Base-by-base conservation (phyloP, 805 yeast species). In the Kazachstania africana region DNA sequence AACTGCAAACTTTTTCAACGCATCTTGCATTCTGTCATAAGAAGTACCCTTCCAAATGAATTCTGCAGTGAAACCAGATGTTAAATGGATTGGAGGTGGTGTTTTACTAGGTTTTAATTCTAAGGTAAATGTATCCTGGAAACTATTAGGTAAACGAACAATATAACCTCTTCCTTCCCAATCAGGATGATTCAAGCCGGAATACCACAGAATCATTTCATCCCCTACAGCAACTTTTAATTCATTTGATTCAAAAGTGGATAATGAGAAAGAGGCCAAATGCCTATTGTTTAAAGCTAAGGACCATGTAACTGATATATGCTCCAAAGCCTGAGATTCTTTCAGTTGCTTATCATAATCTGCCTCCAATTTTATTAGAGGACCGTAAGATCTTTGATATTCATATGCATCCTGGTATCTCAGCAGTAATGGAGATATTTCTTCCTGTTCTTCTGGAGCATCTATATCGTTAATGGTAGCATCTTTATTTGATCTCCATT, bases 31-130 rank as follows among this genome's bases (percentile, higher is more conserved):
- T 47, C 96, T 69, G 25, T 71, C 76, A 49, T 77, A 85, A 1
- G 94, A 64, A 2, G 77, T 74, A 12, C 88, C 91, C 43, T 80
- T 80, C 95, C 95, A 87, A 32, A 80, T 82, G 50, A 83, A 79
- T 44, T 82, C 88, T 1, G 87, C 85, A 2, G 87, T 72, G 52
- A 82, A 87, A 15, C 77, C 82, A 4, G 72, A 65, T 2, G 69
- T 66, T 24, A 69, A 49, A 37, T 75, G 65, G 2, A 76, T 69
- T 31, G 84, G 81, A 3, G 63, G 59, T 1, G 55, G 47, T 2
- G 37, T 48, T 15, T 58, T 62, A 10, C 54, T 47, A 2, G 70
- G 60, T 27, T 53, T 57, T 38, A 85, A 61, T 51, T 84, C 94
- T 29, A 84, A 56, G 1, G 87, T 77, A 45, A 77, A 77, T 32